Base-by-base conservation (phyloP, 345 rosid genomes). In the Excoecaria agallocha region DNA sequence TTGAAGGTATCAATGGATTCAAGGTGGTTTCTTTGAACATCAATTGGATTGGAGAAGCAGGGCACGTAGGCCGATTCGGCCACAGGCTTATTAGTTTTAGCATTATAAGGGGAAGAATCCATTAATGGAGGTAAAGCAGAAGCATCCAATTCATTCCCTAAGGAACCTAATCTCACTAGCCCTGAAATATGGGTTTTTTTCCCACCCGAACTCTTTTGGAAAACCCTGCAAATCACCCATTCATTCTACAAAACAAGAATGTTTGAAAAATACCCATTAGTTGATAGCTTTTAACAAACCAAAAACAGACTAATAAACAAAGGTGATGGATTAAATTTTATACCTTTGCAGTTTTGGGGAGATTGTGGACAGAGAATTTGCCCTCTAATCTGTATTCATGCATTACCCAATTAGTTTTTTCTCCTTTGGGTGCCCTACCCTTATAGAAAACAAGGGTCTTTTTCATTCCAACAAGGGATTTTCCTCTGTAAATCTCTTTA, bases 361-460 rank as follows among this genome's bases (percentile, higher is more conserved):
- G 89, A 74, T 84, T 85, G 15, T 88, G 87, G 52, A 79, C 72
- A 24, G 98, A 88, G 78, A 84, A 75, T 84, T 87, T 92, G 0
- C 97, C 97, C 24, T 94, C 97, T 13, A 94, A 69, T 65, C 98
- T 83, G 73, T 79, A 94, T 74, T 94, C 97, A 78, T 92, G 98
- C 92, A 94, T 92, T 52, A 94, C 92, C 98, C 97, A 94, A n/a
- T 90, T 87, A 20, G 87, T 78, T 82, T 90, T 94, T 59, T 78
- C 90, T 3, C 96, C 97, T 78, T 88, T 92, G 0, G 98, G 98
- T n/a, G 98, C 97, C 77, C 98, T 86, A 11, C 98, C 98, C 68
- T 80, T 79, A 75, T 93, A 94, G 69, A 94, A 94, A 60, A 94
- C 98, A 70, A 94, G 92, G 5, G 97, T 94, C 65, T 94, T 92